These are phyloP conservation scores for Glycyrrhiza uralensis DNA, from an alignment of 306 rosid species.

Conservation along the genomic window DNA sequence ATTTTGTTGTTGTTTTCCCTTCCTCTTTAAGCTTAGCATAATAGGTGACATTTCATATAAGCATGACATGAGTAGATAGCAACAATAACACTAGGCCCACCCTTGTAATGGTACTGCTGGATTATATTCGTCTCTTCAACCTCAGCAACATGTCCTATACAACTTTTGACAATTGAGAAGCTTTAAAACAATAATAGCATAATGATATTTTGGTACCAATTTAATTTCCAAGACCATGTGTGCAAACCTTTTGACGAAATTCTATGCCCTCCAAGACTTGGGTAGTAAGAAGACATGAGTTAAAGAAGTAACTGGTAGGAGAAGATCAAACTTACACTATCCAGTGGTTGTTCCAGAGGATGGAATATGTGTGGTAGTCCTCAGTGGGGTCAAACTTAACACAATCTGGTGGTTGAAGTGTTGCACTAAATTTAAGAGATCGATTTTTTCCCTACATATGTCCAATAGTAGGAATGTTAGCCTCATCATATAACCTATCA, in stretches of 20 bases:
- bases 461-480: background rate
- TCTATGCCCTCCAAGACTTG: background rate
- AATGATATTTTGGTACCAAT: background rate
- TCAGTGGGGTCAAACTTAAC: background rate
- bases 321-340: background rate
- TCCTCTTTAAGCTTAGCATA: background rate
- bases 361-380: background rate
- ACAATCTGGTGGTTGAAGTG: background rate
- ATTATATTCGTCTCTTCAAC: background rate
- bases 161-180: background rate
- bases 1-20: background rate
- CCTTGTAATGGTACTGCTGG: background rate
- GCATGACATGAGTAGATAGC: background rate
- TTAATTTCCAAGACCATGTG: background rate
- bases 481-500: background rate
- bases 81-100: background rate
- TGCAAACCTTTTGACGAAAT: background rate
- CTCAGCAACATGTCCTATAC: background rate
- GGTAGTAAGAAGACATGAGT: background rate
- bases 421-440: background rate
- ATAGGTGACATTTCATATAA: background rate
- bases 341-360: background rate
- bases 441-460: background rate
- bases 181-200: background rate
- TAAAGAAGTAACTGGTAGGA: background rate